These are phyloP conservation scores for Diaporthe australafricana DNA, from an alignment of 2,329 filamentous ascomycete species.

Conservation along the genomic window DNA sequence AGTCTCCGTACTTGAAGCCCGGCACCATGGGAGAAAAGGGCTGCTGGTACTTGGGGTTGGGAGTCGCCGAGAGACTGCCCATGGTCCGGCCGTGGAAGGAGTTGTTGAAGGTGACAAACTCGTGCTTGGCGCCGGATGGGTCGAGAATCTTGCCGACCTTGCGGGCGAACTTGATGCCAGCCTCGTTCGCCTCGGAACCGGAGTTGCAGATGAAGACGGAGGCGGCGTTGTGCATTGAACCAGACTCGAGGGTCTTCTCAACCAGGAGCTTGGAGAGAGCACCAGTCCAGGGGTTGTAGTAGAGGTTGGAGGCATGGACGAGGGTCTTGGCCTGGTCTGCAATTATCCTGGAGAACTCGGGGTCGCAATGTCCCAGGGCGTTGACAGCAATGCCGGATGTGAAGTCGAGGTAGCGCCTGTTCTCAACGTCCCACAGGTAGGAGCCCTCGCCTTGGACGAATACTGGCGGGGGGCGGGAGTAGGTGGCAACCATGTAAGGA, in stretches of 20 bases:
- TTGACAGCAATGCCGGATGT: slow-evolving; percentile 97
- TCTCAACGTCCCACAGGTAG: slow-evolving; percentile 91
- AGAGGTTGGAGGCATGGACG: slow-evolving; percentile 94
- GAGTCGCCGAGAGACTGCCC: slow-evolving; percentile 94
- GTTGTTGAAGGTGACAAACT: slow-evolving; percentile 90
- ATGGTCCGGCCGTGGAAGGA: slow-evolving; percentile 98
- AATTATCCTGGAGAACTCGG: slow-evolving; percentile 79
- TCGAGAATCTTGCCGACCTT: slow-evolving; percentile 86
- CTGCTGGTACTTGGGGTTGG: slow-evolving; percentile 96
- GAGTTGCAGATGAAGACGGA: slow-evolving; percentile 96
- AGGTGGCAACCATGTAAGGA: slow-evolving; percentile 95
- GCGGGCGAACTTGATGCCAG: slow-evolving; percentile 94
- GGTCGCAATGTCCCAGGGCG: slow-evolving; percentile 89
- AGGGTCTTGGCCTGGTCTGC: slow-evolving; percentile 84
- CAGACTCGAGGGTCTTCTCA: slow-evolving; percentile 81
- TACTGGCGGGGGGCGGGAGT: slow-evolving; percentile 88
- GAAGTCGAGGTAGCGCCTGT: slow-evolving; percentile 91
- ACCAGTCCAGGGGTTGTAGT: slow-evolving; percentile 97
- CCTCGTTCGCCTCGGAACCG: slow-evolving; percentile 96
- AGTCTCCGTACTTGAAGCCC: slow-evolving; percentile 87
- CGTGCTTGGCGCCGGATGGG: slow-evolving; percentile 78
- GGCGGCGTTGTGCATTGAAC: slow-evolving; percentile 83
- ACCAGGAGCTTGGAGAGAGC: slow-evolving; percentile 87
- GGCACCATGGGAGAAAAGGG: slow-evolving; percentile 97
- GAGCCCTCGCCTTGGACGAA: slow-evolving; percentile 90